Evolutionary conservation across 1,139 yeast genomes (phyloP), one percentile per base, ranked within the genome.

Genomic region (Meyerozyma guilliermondii): DNA sequence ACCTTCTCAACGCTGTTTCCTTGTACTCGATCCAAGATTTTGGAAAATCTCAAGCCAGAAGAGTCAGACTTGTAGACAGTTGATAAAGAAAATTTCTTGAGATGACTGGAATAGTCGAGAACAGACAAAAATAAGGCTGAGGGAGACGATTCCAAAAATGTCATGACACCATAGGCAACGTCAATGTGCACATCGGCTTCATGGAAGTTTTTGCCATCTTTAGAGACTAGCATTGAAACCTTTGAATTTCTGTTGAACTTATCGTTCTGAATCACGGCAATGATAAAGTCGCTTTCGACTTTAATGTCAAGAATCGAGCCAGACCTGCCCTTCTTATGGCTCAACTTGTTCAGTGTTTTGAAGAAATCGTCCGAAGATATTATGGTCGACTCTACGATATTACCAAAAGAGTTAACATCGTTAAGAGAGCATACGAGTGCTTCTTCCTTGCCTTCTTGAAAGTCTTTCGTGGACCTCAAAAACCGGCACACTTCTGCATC

Each of bases 11-110:
- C 55, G 17, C 73, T 68, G 18, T 68, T 69, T 16, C 71, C 63
- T 39, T 65, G 64, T 22, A 79, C 68, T 33, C 72, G 59, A 7
- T 72, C 76, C 38, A 79, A 55, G 8, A 76, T 51, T 46, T 70
- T 71, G 14, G 65, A 67, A 59, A 78, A 83, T 41, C 68, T 70
- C 35, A 78, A 56, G 1, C 95, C 94, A 3, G 78, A 65, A 3
- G 86, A 79, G 54, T 83, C 87, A 3, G 88, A 80, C 3, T 78
- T 63, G 52, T 74, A 79, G 11, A 86, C 54, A 8, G 78, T 61
- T 58, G 56, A 76, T 59, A 47, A 62, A 39, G 46, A 50, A 38
- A 44, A 53, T 11, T 51, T 47, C 23, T 51, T 46, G 1, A 43
- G 31, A 14, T 51, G 43, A 13, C 56, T 56, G 3, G 60, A 48